Percentiles rank a stretch among this genome's conserved stretches.
Conservation (phyloP, 1,284 basidiomycete genomes). For the Pascua sp. region DNA sequence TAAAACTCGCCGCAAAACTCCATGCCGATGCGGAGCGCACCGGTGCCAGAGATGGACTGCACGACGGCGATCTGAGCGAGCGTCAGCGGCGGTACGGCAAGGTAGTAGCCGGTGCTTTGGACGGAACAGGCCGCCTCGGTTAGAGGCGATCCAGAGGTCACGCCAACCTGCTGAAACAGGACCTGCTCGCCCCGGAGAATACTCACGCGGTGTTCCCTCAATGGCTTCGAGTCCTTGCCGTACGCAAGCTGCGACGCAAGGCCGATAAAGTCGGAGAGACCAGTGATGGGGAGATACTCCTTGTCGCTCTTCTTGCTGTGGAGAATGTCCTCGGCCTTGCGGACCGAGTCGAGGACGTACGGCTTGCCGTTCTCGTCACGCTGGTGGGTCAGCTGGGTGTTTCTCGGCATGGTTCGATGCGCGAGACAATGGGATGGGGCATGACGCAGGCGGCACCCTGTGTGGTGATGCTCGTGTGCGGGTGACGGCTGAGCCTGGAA, state of each 20-base stretch:
- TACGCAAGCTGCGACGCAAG: constrained; percentile 90
- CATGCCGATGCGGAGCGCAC: constrained; percentile 93
- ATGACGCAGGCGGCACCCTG: not conserved
- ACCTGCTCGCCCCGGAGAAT: not conserved
- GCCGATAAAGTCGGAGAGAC: constrained; percentile 81
- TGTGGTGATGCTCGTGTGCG: no score
- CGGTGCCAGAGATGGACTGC: constrained; percentile 97
- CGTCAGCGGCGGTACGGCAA: not conserved
- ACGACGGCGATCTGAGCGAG: constrained; percentile 79
- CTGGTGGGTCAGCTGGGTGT: constrained; percentile 52
- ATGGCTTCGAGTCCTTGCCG: constrained; percentile 71
- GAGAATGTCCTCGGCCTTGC: constrained; percentile 65
- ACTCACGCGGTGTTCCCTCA: constrained; percentile 72
- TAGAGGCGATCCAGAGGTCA: no score
- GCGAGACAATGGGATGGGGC: not conserved
- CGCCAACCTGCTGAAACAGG: not conserved
- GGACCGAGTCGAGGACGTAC: constrained; percentile 85
- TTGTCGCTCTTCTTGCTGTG: constrained; percentile 75
- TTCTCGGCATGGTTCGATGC: not conserved
- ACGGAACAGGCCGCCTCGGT: not conserved
- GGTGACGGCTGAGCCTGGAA: not conserved
- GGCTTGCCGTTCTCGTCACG: constrained; percentile 93
- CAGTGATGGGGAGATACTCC: constrained; percentile 94
- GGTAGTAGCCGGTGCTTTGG: not conserved
- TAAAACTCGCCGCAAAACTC: constrained; percentile 86